Percentiles rank a stretch among this genome's conserved stretches.
Evolutionary conservation across 495 filamentous ascomycete species (phyloP).

Genomic region (Daldinia grandis): DNA sequence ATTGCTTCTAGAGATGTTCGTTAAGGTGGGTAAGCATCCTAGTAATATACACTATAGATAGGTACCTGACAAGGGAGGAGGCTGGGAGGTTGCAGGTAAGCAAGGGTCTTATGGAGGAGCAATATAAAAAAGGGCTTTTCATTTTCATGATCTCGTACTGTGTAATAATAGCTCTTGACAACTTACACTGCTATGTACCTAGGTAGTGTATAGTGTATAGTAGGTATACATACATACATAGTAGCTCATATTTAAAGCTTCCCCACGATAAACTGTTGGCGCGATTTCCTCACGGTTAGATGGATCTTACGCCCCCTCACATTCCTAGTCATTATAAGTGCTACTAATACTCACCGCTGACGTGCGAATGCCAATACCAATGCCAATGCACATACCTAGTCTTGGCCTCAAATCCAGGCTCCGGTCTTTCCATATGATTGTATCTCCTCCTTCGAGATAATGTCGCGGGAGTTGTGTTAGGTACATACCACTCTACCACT

Average conservation of each 20-base stretch:
- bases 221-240: too few relatives aligned
- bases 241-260: not conserved
- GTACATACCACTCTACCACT: too few relatives aligned
- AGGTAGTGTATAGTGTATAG: too few relatives aligned
- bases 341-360: not conserved
- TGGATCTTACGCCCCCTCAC: conserved; percentile 1
- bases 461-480: too few relatives aligned
- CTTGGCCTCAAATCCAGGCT: not conserved
- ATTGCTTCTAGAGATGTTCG: not conserved
- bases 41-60: not conserved
- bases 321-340: not conserved
- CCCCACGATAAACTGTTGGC: not conserved
- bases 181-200: too few relatives aligned
- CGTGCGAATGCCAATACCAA: not conserved
- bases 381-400: not conserved
- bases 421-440: not conserved
- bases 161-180: not conserved
- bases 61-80: too few relatives aligned
- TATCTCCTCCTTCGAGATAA: too few relatives aligned
- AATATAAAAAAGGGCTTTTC: not conserved
- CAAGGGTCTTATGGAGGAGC: not conserved
- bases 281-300: not conserved
- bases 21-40: not conserved
- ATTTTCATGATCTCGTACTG: not conserved
- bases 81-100: not conserved